Evolutionary conservation across 495 filamentous ascomycete species (phyloP), one percentile per base, ranked within the genome.

Genomic region (Glarea lozoyensis): DNA sequence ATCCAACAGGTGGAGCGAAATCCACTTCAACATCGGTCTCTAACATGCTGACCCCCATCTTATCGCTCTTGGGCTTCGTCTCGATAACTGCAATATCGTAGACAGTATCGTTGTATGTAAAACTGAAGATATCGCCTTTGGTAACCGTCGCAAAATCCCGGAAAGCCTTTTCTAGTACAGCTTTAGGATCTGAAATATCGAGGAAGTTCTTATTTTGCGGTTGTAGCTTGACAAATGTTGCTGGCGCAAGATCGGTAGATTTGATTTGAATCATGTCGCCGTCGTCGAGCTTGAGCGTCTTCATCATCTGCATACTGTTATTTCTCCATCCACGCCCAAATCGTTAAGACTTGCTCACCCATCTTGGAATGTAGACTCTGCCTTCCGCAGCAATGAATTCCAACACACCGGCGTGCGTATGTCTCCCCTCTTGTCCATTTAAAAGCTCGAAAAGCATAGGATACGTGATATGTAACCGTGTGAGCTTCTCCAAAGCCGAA

Each of bases 321-420:
- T 49, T 29, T 43, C 53, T 42, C 22, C 5, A 17, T 16, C 35
- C 10, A 20, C 18, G 3, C 5, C 19, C 15, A 9, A 3, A 19
- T 11, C 35, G 9, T 9, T 20, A 16, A 34, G 22, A 5, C 21
- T 20, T 21, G 58, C 80, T 53, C 68, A 94, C 88, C 92, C 92
- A 98, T 56, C 85, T 84, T 34, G 92, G 92, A 42, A 98, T 66
- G 66, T 98, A 98, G 5, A 93, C 87, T 58, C 92, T 84, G 21
- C 92, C 92, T 61, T 98, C 92, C 59, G 97, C 92, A 9, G 92
- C 92, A 43, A 95, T 88, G 58, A 98, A 98, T 58, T 98, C 92
- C 48, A 98, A 63, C 36, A 97, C 93, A 65, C 92, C 92, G 5
- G 85, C 88, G 64, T 98, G 93, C 17, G 88, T 86, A 58, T 79